These are phyloP conservation scores for Biscutella laevigata DNA, from an alignment of 441 rosid species.

Conservation along the genomic window DNA sequence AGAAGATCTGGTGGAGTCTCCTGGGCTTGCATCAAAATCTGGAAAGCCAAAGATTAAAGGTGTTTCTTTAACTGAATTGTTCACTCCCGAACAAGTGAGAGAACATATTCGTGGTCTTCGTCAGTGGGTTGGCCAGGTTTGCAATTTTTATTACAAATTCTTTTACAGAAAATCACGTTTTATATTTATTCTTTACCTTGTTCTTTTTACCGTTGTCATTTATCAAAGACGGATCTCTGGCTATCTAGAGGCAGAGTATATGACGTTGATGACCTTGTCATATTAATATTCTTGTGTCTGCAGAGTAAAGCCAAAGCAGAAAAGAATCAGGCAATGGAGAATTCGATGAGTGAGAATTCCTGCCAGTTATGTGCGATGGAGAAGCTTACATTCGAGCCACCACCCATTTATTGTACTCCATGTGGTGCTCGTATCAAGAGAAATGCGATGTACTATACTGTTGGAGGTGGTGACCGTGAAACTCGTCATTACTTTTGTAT, in stretches of 20 bases:
- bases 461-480: slow-evolving; percentile 83
- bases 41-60: slow-evolving; percentile 97
- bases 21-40: slow-evolving; percentile 57
- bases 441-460: slow-evolving; percentile 88
- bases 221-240: slow-evolving; percentile 5
- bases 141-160: slow-evolving; percentile 1
- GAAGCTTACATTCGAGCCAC: slow-evolving; percentile 97
- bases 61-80: slow-evolving; percentile 89
- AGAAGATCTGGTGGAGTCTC: slow-evolving; percentile 43
- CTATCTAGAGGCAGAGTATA: slow-evolving; percentile 1
- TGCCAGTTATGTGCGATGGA: slow-evolving; percentile 99
- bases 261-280: neutral
- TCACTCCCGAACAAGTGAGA: slow-evolving; percentile 96
- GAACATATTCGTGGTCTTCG: slow-evolving; percentile 91
- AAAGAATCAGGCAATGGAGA: slow-evolving; percentile 95
- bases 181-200: neutral
- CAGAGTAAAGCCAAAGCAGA: slow-evolving; percentile 97
- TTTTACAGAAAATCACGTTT: neutral
- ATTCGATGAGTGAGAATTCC: slow-evolving; percentile 87
- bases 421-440: slow-evolving; percentile 97
- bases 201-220: slow-evolving; percentile 6
- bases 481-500: slow-evolving; percentile 86
- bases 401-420: slow-evolving; percentile 88
- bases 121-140: slow-evolving; percentile 99
- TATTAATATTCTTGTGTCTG: slow-evolving; percentile 16